Base-by-base conservation (phyloP, 1,284 basidiomycete species). In the Microstroma glucosiphilum region DNA sequence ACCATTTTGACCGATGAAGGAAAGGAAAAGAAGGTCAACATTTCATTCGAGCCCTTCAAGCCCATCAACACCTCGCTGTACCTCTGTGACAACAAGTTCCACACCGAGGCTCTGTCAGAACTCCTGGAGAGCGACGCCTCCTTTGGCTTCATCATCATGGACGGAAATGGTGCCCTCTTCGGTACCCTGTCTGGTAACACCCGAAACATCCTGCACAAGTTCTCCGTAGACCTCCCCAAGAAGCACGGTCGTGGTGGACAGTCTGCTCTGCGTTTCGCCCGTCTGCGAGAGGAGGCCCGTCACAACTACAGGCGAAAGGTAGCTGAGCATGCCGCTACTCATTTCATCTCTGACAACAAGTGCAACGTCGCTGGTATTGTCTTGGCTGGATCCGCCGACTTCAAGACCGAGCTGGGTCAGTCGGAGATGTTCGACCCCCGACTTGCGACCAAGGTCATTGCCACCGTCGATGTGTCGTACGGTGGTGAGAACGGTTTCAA, bases 301-400 rank as follows among this genome's bases (percentile, higher is more conserved):
- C 94, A 98, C 87, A 99, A 98, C 82, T 99, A 99, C 80, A 93
- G 98, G 57, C 90, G 96, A 73, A 99, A 99, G 82, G 93, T 98
- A 63, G 93, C 94, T 60, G 94, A 99, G 81, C 83, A 87, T 61
- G 92, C 96, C 1, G 93, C 97, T 9, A 93, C 97, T 82, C 92
- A 97, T 82, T 99, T 92, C 80, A 96, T 99, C 81, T 92, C 92
- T 55, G 88, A 87, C 81, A 96, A 98, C 84, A 96, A 96, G 82
- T 93, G 97, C 82, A 99, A 99, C 80, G 92, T 96, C 30, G 89
- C 90, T 58, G 96, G 96, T 57, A 83, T 99, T 59, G 92, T 99
- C n/a, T 85, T 99, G 17, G 96, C 96, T 51, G 96, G 96, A 81
- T 91, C 88, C 72, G 96, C 96, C 62, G 96, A 99, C 81, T 93